Base-by-base conservation (phyloP, 768 basidiomycete genomes). In the Tylopilus rubrobrunneus region DNA sequence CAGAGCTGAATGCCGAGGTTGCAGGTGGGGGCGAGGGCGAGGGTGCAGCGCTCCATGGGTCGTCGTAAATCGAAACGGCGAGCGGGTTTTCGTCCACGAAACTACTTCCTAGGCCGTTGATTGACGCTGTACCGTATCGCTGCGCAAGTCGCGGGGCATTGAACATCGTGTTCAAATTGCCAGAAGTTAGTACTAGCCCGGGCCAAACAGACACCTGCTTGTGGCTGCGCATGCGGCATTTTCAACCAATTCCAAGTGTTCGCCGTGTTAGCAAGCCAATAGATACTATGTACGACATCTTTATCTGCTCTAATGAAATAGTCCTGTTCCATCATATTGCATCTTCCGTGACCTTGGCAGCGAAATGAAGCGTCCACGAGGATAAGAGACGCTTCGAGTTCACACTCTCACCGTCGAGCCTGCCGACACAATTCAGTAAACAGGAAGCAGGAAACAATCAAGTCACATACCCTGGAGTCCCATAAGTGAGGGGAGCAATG, bases 301-400 rank as follows among this genome's bases (percentile, higher is more conserved):
- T 55, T 53, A 58, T 19, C 27, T 25, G 23, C 49, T 52, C 55
- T 48, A 55, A 50, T 48, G 53, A 56, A 61, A 58, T 36, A 49
- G 5, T 45, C 45, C 40, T 39, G 28, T 51, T 54, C 43, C 48
- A 44, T 69, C 56, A 71, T 56, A 54, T 48, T 48, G 57, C 61
- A 49, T 79, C 78, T 46, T 68, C 64, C 8, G 76, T 76, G 66
- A 74, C 75, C 74, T 89, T 91, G 27, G 83, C 87, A 31, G 89
- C 89, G 64, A 92, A 93, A 75, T 98, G 94, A 67, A 98, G 76
- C 33, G 93, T 96, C 96, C 96, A 98, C 53, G 86, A 89, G 27
- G 85, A 83, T 52, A 98, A 73, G 36, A 98, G 70, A 55, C 92
- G 82, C 69, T 90, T 83, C 62, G 82, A 76, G 68, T 93, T 92